A percentile compares a stretch with the other conserved stretches of the same genome.
These are phyloP conservation scores for Houttuynia cordata DNA, from an alignment of 164 flowering plant genomes.

Conservation along the genomic window DNA sequence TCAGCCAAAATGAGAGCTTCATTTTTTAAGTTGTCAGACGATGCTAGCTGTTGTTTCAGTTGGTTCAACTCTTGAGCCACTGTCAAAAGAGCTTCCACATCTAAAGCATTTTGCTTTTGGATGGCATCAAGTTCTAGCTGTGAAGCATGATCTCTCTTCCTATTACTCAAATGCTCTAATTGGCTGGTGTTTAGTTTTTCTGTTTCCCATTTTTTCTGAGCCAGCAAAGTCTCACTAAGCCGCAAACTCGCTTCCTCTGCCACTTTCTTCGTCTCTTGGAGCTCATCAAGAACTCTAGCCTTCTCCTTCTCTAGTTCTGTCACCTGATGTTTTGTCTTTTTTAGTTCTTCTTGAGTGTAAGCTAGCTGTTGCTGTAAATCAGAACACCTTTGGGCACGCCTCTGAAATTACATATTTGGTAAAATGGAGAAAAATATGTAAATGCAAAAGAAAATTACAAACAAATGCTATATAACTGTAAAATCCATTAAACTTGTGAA, in stretches of 20 bases:
- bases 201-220: conserved; percentile 5
- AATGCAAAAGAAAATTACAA: background rate
- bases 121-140: conserved; percentile 22
- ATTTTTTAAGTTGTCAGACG: conserved; percentile 10
- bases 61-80: conserved; percentile 10
- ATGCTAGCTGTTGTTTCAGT: conserved; percentile 7
- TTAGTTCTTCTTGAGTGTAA: conserved; percentile 27
- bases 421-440: no score
- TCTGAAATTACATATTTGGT: conserved; percentile 7
- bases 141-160: conserved; percentile 27
- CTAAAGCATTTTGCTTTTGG: conserved; percentile 18
- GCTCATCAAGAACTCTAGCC: conserved; percentile 26
- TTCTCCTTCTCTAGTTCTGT: conserved; percentile 26
- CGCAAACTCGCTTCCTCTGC: conserved; percentile 24
- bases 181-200: conserved; percentile 9
- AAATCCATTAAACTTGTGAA: background rate
- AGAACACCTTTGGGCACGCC: conserved; percentile 7
- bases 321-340: conserved; percentile 21
- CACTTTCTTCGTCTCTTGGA: conserved; percentile 29
- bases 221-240: conserved; percentile 21
- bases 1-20: conserved; percentile 14
- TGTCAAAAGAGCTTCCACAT: conserved; percentile 13
- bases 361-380: conserved; percentile 31
- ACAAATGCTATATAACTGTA: background rate
- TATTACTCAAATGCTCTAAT: conserved; percentile 17